Conservation (phyloP, 2,329 filamentous ascomycete genomes). For the Coniochaeta sp. region DNA sequence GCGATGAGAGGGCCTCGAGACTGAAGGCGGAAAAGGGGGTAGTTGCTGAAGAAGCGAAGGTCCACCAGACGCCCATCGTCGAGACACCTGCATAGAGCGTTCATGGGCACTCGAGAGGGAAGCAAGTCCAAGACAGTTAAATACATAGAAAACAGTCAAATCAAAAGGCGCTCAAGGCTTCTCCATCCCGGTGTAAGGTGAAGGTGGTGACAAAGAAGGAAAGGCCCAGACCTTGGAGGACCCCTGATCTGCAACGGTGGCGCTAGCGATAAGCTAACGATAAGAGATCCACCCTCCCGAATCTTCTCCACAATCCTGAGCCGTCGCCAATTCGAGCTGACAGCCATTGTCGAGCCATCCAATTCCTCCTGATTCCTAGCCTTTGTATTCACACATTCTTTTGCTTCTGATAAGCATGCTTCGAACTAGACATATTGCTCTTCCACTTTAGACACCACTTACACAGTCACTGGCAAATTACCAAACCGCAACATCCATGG, state of each 20-base stretch:
- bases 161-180: too few relatives aligned
- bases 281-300: not conserved
- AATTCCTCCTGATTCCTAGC: too few relatives aligned
- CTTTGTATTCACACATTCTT: too few relatives aligned
- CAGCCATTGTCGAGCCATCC: too few relatives aligned
- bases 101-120: too few relatives aligned
- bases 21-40: conserved; percentile 10
- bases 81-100: not conserved
- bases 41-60: conserved; percentile 5
- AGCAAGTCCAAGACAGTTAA: too few relatives aligned
- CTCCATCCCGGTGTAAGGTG: too few relatives aligned
- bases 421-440: too few relatives aligned
- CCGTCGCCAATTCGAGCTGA: not conserved
- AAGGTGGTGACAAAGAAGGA: too few relatives aligned
- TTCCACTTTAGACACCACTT: not conserved
- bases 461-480: not conserved
- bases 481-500: conserved; percentile 29
- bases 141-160: too few relatives aligned
- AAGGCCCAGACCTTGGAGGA: too few relatives aligned
- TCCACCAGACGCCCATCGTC: not conserved
- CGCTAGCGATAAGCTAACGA: not conserved
- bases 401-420: too few relatives aligned
- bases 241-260: not conserved
- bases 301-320: not conserved
- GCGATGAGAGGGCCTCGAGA: conserved; percentile 16